Evolutionary conservation across 495 filamentous ascomycete species (phyloP).

Genomic region (Penicillium antarcticum): DNA sequence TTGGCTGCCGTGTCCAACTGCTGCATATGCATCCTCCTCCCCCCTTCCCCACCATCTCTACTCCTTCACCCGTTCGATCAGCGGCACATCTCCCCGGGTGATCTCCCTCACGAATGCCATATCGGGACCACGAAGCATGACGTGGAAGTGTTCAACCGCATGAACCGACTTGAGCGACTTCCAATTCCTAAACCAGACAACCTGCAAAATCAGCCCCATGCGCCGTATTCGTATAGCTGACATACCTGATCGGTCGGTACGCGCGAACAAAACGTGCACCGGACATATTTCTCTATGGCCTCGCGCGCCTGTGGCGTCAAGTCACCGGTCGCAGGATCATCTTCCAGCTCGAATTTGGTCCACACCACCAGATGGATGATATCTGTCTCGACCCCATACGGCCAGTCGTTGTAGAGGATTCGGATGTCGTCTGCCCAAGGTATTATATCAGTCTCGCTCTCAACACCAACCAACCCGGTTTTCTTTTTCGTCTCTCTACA

Average conservation of each 20-base stretch:
- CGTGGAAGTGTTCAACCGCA: slow-evolving; percentile 92
- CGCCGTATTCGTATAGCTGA: slow-evolving; percentile 15
- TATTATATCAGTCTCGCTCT: neutral
- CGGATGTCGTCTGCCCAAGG: slow-evolving; percentile 60
- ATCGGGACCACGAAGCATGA: slow-evolving; percentile 79
- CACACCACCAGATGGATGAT: slow-evolving; percentile 85
- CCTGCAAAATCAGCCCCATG: slow-evolving; percentile 35
- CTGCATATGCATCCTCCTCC: neutral
- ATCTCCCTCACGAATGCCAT: slow-evolving; percentile 64
- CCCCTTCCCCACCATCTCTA: neutral
- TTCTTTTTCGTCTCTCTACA: neutral
- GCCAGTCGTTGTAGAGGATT: slow-evolving; percentile 86
- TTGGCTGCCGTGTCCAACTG: neutral
- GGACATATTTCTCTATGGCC: slow-evolving; percentile 67
- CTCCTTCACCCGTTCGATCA: slow-evolving; percentile 31
- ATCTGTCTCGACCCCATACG: slow-evolving; percentile 71
- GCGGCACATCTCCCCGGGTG: slow-evolving; percentile 70
- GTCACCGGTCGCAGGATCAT: slow-evolving; percentile 61
- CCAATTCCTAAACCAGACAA: slow-evolving; percentile 94
- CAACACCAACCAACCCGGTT: neutral
- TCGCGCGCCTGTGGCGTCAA: slow-evolving; percentile 58
- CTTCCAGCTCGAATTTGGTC: slow-evolving; percentile 82
- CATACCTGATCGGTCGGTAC: slow-evolving; percentile 39
- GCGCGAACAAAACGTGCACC: slow-evolving; percentile 54
- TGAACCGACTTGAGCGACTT: slow-evolving; percentile 72